phyloP scores from a whole-genome alignment of 1,284 basidiomycete genomes.

The Ganoderma leucocontextum region DNA sequence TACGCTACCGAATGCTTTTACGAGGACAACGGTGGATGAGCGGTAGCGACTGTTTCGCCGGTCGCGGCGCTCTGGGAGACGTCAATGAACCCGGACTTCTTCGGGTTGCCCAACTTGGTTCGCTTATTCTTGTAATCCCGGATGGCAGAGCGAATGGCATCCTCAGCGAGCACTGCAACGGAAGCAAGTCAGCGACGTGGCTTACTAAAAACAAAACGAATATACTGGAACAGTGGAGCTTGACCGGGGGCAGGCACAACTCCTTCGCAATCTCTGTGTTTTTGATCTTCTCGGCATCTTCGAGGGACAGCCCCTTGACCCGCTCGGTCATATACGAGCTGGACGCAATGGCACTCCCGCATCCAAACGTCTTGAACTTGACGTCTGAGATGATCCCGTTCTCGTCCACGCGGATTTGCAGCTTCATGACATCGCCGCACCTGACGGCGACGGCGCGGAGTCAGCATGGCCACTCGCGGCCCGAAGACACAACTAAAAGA shows the following conservation, averaged over 20 bases:
- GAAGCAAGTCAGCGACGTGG: constrained; percentile 27
- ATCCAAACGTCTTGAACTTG: constrained; percentile 99
- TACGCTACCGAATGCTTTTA: constrained; percentile 26
- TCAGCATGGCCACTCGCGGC: constrained; percentile 25
- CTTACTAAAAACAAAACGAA: constrained; percentile 34
- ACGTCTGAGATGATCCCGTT: constrained; percentile 96
- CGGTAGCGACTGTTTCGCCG: constrained; percentile 71
- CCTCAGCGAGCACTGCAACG: constrained; percentile 89
- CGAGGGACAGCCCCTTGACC: constrained; percentile 93
- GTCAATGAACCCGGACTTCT: constrained; percentile 76
- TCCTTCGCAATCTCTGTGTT: constrained; percentile 99
- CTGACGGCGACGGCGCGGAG: constrained; percentile 47
- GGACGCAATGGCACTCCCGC: constrained; percentile 96
- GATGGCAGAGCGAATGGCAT: constrained; percentile 96
- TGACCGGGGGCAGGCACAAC: constrained; percentile 94
- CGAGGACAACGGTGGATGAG: constrained; percentile 53
- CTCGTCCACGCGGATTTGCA: constrained; percentile 98
- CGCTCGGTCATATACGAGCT: constrained; percentile 98
- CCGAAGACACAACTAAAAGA: constrained; percentile 10
- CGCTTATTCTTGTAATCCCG: constrained; percentile 91
- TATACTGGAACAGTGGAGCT: constrained; percentile 89
- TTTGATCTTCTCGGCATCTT: constrained; percentile 95
- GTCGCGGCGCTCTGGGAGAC: constrained; percentile 76
- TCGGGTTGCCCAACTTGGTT: constrained; percentile 56
- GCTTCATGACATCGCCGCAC: constrained; percentile 97